Base-by-base conservation (phyloP, 169 alveolate species). In the Plasmodium coatneyi region DNA sequence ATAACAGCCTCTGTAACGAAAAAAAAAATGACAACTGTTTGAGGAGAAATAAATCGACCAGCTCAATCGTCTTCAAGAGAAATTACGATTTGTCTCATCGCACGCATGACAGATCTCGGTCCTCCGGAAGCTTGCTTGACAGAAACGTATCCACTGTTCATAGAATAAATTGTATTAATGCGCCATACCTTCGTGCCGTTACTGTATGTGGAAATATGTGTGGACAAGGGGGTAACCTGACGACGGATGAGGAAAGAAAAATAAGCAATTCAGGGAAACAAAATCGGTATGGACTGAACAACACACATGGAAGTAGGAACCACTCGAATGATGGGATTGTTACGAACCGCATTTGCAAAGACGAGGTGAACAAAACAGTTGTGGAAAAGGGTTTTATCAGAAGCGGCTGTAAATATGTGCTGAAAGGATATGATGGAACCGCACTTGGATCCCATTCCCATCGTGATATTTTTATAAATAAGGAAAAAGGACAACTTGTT, bases 1-100 rank as follows among this genome's bases (percentile, higher is more conserved):
- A 74, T 14, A 72, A 84, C 49, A 84, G 92, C 78, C 66, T 84
- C n/a, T 72, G 84, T 49, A 84, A 84, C 56, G 92, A 84, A 84
- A 84, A 72, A 46, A 84, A 83, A 71, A 19, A 84, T 74, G 60
- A 14, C 2, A 76, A 72, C 39, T 46, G 60, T 84, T 28, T 71
- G 19, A 84, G 80, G 60, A 71, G 92, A 46, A 34, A 84, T 49
- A 84, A 84, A 43, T 84, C 92, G 56, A 30, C 80, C 6, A 70
- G 46, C n/a, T 82, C 78, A 46, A n/a, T n/a, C 25, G 36, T 16
- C 22, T 74, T 46, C 5, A 32, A 9, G 30, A 30, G 49, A 16
- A 84, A 84, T 14, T 14, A 36, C 10, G 25, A 49, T 28, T 34
- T 34, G 19, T 36, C 54, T n/a, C 10, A 43, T 6, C 84, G 43